phyloP scores from a whole-genome alignment of 2,329 filamentous ascomycete species.

The Coniochaeta hoffmannii region DNA sequence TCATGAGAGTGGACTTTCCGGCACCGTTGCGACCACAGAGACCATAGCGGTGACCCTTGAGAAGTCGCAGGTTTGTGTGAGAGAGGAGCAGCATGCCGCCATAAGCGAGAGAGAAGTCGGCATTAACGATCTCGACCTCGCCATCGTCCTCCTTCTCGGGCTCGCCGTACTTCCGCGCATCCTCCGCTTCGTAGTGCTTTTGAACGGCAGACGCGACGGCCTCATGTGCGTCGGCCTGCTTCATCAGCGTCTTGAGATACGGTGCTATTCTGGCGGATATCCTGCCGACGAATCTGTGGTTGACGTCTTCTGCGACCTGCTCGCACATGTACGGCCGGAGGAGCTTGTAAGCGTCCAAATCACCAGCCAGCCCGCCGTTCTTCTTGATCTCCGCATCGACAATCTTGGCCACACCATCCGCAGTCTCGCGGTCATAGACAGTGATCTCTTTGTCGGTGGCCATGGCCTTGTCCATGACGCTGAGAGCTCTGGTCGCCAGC shows the following conservation, averaged over 20 bases:
- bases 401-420: constrained; percentile 66
- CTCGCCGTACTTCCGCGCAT: constrained; percentile 78
- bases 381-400: constrained; percentile 72
- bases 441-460: constrained; percentile 51
- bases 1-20: constrained; percentile 98
- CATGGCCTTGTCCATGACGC: constrained; percentile 93
- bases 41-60: constrained; percentile 96
- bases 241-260: constrained; percentile 67
- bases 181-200: constrained; percentile 71
- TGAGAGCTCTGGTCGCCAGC: constrained; percentile 72
- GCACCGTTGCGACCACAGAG: constrained; percentile 95
- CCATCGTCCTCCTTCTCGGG: constrained; percentile 84
- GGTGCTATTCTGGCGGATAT: constrained; percentile 62
- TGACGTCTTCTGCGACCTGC: constrained; percentile 83
- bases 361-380: constrained; percentile 53
- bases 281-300: constrained; percentile 69
- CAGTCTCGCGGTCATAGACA: constrained; percentile 57
- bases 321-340: constrained; percentile 69
- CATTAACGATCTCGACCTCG: constrained; percentile 94
- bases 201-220: constrained; percentile 68
- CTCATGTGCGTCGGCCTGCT: constrained; percentile 49
- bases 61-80: constrained; percentile 86
- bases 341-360: constrained; percentile 58
- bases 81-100: constrained; percentile 95
- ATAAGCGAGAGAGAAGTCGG: constrained; percentile 94